Conservation (phyloP, 2,329 filamentous ascomycete genomes). For the Arthrobotrys sphaeroides region DNA sequence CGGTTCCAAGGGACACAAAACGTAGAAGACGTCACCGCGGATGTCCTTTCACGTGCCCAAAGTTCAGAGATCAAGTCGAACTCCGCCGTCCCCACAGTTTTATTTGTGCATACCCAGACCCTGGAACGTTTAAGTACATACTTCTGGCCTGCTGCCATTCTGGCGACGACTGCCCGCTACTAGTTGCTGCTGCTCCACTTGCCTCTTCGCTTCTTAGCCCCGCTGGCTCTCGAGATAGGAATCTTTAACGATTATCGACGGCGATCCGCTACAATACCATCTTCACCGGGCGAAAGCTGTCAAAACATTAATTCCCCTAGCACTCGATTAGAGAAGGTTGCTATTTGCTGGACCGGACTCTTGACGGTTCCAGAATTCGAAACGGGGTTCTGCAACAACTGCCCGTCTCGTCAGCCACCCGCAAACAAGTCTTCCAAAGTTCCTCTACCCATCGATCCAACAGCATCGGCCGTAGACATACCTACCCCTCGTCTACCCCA, state of each 20-base stretch:
- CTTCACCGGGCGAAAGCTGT: slow-evolving; percentile 25
- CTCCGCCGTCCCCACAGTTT: not conserved
- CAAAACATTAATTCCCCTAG: slow-evolving; percentile 38
- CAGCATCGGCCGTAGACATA: not conserved
- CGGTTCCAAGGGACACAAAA: slow-evolving; percentile 38
- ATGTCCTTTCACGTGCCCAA: slow-evolving; percentile 41
- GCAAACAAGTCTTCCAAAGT: slow-evolving; percentile 28
- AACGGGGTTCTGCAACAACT: slow-evolving; percentile 36
- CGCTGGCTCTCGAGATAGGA: slow-evolving; percentile 27
- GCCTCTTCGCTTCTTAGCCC: slow-evolving; percentile 50
- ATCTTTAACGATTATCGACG: slow-evolving; percentile 41
- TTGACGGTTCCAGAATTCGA: slow-evolving; percentile 51
- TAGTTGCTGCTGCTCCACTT: slow-evolving; percentile 39
- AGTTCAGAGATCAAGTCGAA: slow-evolving; percentile 7
- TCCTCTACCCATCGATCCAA: slow-evolving; percentile 22
- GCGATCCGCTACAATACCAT: slow-evolving; percentile 27
- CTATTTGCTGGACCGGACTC: slow-evolving; percentile 30
- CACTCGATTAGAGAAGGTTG: slow-evolving; percentile 45
- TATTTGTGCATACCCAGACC: not conserved
- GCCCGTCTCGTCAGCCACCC: slow-evolving; percentile 10
- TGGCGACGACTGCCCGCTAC: slow-evolving; percentile 34
- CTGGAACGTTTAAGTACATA: no score
- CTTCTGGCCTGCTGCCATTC: slow-evolving; percentile 17
- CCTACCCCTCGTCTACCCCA: slow-evolving; percentile 27
- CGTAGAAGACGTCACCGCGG: slow-evolving; percentile 43